Evolutionary conservation across 352 stramenopile genomes (phyloP), one percentile per base, ranked within the genome.

Genomic region (Globisporangium nodosum): DNA sequence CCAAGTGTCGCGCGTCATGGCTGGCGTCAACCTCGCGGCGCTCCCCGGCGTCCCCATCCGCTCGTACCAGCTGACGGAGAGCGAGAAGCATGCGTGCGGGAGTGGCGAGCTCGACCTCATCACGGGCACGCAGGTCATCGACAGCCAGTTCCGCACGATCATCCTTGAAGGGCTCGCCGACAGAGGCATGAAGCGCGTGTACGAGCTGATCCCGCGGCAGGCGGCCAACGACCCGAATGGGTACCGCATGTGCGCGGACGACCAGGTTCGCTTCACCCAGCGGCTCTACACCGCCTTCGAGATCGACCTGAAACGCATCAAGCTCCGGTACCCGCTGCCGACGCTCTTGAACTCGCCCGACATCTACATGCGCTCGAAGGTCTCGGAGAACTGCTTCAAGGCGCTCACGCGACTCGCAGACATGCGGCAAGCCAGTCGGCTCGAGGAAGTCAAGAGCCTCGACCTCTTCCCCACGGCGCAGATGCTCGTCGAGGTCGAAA

Each of bases 321-420:
- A 96, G 43, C 70, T 97, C 47, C 78, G 88, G 5, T 83, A 88
- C 39, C 74, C 87, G n/a, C 74, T 97, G 24, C 68, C 73, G 2
- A 51, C 76, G 40, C 69, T 97, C 8, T 64, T 85, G 45, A 68
- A 76, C 60, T 74, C 65, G 33, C 87, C 89, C 0, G 88, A 96
- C 50, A 92, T 97, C 8, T 97, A 97, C 70, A 88, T 97, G 80
- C 70, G 84, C 51, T 65, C 85, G 27, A 95, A 95, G 60, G 89
- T 97, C 3, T 83, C 80, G 33, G 73, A 81, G 63, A 70, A 79
- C 35, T 97, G 85, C 60, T 96, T 88, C 69, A 61, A 78, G 31
- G 88, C 89, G 20, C 66, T 97, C 4, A 69, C 80, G 20, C 58
- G 64, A 33, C 76, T 97, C 3, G 62, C 73, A 12, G 76, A 92